Evolutionary conservation across 1,284 basidiomycete genomes (phyloP).

Genomic region (Meira nashicola): DNA sequence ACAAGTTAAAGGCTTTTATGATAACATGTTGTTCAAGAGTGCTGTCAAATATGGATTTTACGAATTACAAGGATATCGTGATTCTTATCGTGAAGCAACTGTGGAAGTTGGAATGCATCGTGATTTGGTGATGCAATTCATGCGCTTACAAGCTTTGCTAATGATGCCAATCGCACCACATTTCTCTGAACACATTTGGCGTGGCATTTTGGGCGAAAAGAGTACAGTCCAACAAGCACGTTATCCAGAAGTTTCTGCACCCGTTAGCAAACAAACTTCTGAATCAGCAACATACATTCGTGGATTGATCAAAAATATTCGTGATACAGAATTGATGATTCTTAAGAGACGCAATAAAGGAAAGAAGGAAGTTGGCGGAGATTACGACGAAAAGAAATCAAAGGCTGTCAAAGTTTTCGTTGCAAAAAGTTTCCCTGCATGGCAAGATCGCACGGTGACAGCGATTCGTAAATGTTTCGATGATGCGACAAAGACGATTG

Average conservation of each 20-base stretch:
- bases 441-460: conserved; percentile 81
- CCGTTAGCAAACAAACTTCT: conserved; percentile 58
- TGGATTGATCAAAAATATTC: conserved; percentile 76
- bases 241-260: conserved; percentile 66
- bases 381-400: conserved; percentile 54
- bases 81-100: conserved; percentile 91
- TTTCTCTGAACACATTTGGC: conserved; percentile 88
- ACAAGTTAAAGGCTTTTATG: conserved; percentile 61
- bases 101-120: conserved; percentile 81
- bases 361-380: conserved; percentile 19
- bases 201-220: conserved; percentile 66
- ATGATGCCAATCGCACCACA: conserved; percentile 88
- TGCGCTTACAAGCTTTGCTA: conserved; percentile 72
- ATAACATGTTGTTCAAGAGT: conserved; percentile 87
- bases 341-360: conserved; percentile 40
- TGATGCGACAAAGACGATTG: conserved; percentile 64
- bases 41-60: conserved; percentile 93
- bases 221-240: conserved; percentile 74
- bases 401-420: conserved; percentile 85
- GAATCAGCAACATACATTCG: conserved; percentile 71
- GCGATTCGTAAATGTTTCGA: conserved; percentile 69
- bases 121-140: conserved; percentile 70
- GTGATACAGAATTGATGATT: conserved; percentile 72
- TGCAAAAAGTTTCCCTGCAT: conserved; percentile 82
- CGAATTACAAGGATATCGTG: conserved; percentile 83